Conservation (phyloP, 169 alveolate genomes). For the Eimeria sp. region DNA sequence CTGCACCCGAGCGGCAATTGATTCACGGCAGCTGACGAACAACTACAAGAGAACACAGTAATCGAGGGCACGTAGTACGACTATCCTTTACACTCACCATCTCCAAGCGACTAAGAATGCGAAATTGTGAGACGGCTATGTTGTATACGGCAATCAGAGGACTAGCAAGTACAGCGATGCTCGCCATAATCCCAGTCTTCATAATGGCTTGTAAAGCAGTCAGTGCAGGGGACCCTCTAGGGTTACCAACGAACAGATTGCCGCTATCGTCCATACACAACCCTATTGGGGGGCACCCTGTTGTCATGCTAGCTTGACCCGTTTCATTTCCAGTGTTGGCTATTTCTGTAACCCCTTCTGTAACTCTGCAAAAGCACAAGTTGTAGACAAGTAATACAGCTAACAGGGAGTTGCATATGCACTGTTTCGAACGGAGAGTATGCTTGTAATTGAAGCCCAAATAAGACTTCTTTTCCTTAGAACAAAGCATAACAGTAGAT, state of each 20-base stretch:
- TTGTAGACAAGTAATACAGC: neutral
- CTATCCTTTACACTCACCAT: conserved; percentile 63
- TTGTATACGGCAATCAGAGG: conserved; percentile 69
- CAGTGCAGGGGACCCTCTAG: conserved; percentile 77
- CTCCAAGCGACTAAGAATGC: conserved; percentile 68
- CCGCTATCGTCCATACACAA: conserved; percentile 75
- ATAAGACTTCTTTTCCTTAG: neutral
- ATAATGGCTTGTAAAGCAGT: conserved; percentile 44
- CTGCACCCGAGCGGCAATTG: neutral
- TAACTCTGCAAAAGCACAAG: conserved; percentile 16
- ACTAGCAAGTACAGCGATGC: conserved; percentile 44
- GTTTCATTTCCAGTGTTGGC: conserved; percentile 62
- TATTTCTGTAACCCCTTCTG: conserved; percentile 51
- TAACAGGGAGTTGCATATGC: neutral
- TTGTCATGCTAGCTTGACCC: conserved; percentile 53
- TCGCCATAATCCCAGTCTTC: conserved; percentile 58
- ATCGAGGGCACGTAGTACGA: neutral
- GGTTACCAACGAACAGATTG: conserved; percentile 42
- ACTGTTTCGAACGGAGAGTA: neutral
- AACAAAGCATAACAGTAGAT: neutral
- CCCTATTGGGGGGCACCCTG: conserved; percentile 80
- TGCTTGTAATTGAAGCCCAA: neutral
- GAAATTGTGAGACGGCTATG: conserved; percentile 72
- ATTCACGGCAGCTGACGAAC: neutral
- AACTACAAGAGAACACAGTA: neutral